Percentiles rank a stretch among this genome's conserved stretches.
These are phyloP conservation scores for Rhizoctonia solani DNA, from an alignment of 1,284 basidiomycete species.

Conservation along the genomic window DNA sequence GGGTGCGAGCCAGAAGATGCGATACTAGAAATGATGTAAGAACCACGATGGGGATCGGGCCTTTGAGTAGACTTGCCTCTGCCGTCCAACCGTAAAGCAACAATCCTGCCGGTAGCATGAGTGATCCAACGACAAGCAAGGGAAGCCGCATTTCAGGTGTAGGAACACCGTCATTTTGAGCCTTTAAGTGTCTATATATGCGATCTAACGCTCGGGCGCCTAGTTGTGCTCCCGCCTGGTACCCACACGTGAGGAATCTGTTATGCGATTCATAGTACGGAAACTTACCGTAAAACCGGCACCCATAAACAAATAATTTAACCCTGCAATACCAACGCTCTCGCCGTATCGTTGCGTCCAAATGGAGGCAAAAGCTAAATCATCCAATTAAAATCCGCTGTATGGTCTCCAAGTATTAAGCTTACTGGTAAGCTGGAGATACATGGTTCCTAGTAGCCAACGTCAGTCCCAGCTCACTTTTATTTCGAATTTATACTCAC, in stretches of 20 bases:
- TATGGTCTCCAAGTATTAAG: not conserved
- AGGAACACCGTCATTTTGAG: conserved; percentile 43
- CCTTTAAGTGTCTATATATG: conserved; percentile 45
- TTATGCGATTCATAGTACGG: not conserved
- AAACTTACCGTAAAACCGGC: conserved; percentile 38
- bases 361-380: conserved; percentile 41
- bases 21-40: not conserved
- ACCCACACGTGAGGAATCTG: not conserved
- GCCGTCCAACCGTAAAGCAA: conserved; percentile 36
- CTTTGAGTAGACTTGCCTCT: conserved; percentile 14
- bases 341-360: conserved; percentile 45
- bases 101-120: conserved; percentile 32
- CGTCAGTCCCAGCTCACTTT: not conserved
- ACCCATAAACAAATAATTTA: conserved; percentile 47
- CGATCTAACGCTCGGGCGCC: conserved; percentile 46
- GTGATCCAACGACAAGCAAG: conserved; percentile 22
- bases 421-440: conserved; percentile 36
- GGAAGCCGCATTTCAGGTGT: conserved; percentile 44
- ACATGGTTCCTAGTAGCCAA: conserved; percentile 22
- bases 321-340: conserved; percentile 45
- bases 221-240: conserved; percentile 43
- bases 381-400: not conserved
- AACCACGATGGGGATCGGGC: not conserved
- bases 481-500: conserved; percentile 7
- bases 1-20: conserved; percentile 35